Conservation (phyloP, 768 basidiomycete species). For the Kwoniella bestiolae region DNA sequence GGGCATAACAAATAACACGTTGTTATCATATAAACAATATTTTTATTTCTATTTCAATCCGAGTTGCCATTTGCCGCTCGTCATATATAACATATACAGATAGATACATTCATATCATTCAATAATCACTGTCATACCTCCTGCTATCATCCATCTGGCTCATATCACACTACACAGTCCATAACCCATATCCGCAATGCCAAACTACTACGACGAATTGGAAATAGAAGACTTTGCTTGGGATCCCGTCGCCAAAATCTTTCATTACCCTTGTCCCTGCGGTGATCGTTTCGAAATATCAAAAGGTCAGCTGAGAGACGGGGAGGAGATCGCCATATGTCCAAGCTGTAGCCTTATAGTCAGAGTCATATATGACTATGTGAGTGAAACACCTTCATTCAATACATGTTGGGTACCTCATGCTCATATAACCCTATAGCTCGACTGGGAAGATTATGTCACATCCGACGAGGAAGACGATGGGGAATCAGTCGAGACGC, state of each 20-base stretch:
- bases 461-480: constrained; percentile 39
- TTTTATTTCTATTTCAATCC: background rate
- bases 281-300: constrained; percentile 98
- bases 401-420: background rate
- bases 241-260: constrained; percentile 78
- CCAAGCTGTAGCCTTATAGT: constrained; percentile 94
- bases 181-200: constrained; percentile 28
- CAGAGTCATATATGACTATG: constrained; percentile 91
- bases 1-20: no score
- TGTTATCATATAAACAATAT: background rate
- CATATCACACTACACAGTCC: no score
- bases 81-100: no score
- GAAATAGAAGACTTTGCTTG: constrained; percentile 97
- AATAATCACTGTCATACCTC: no score
- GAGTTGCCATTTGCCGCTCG: background rate
- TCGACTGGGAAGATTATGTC: constrained; percentile 45
- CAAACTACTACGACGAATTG: constrained; percentile 79
- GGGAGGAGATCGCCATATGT: constrained; percentile 92
- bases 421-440: constrained; percentile 23
- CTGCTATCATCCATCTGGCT: background rate
- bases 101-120: no score
- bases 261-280: constrained; percentile 96
- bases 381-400: constrained; percentile 60
- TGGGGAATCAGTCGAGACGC: constrained; percentile 58
- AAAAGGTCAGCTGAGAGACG: constrained; percentile 78